Base-by-base conservation (phyloP, 352 stramenopile species). In the Phytophthora fragariae region DNA sequence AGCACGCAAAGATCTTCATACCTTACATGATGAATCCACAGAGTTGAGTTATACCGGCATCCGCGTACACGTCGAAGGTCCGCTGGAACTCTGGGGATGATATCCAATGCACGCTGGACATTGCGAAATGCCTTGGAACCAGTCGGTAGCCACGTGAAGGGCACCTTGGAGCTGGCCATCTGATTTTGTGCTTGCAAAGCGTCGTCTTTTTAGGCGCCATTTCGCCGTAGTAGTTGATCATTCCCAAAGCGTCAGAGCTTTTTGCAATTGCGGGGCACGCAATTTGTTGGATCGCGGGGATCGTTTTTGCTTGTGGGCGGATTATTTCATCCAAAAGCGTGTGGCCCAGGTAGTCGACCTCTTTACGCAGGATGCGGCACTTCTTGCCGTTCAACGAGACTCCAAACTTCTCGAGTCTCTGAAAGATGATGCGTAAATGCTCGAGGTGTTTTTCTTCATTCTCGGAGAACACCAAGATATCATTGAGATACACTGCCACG, bases 181-280 rank as follows among this genome's bases (percentile, higher is more conserved):
- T 19, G 24, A 21, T 62, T 47, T n/a, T 44, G 19, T 21, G 19
- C 17, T 53, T 53, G n/a, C 54, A 37, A 8, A 67, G 35, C 5
- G 60, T 49, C 0, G 31, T 19, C 35, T 60, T 67, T 21, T 59
- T 58, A 8, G 47, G 60, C 5, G 67, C 10, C 60, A 61, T 66
- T 9, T 73, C 52, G 3, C 54, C 12, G n/a, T 68, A 73, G 31
- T 73, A 73, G 15, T 64, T 68, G 6, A 73, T 52, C 53, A 68
- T 68, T 0, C 58, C 66, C 9, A 73, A 73, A 73, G 0, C 66
- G 24, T 15, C 58, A 12, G 1, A 73, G 29, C 6, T 68, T 29
- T 14, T 55, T 68, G 3, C 59, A 12, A n/a, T 52, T 67, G 5
- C 21, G 55, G 1, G 57, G 57, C 14, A 56, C 53, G 41, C 27